A percentile compares a stretch with the other conserved stretches of the same genome.
Evolutionary conservation across 345 rosid genomes (phyloP).

Genomic region (Ceriops zippeliana): DNA sequence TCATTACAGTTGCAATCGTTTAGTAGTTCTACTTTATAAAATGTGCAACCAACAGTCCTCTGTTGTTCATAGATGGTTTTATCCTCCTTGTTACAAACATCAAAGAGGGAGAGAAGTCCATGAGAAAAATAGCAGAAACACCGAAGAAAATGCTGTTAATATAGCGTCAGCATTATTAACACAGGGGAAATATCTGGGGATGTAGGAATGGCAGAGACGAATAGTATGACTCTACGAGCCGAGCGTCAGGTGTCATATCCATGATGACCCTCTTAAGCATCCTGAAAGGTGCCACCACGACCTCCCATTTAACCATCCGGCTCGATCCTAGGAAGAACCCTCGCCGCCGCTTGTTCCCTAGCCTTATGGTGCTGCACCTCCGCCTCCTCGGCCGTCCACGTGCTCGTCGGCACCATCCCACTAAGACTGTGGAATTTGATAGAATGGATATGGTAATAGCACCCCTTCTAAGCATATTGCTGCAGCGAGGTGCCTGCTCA

Average conservation of each 20-base stretch:
- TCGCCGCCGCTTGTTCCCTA: conserved; percentile 61
- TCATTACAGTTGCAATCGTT: no score
- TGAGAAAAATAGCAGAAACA: background rate
- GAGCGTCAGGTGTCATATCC: conserved; percentile 47
- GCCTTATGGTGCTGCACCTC: conserved; percentile 46
- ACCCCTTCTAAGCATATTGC: conserved; percentile 27
- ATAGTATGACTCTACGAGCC: conserved; percentile 40
- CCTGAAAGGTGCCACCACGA: conserved; percentile 47
- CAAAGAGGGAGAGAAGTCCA: no score
- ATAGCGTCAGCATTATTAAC: conserved; percentile 41
- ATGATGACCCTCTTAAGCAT: conserved; percentile 56
- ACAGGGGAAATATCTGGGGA: conserved; percentile 70
- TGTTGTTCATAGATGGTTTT: no score
- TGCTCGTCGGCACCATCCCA: conserved; percentile 47
- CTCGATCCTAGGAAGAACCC: conserved; percentile 61
- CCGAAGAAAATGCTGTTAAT: background rate
- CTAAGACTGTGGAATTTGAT: conserved; percentile 32
- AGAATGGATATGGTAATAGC: conserved; percentile 24
- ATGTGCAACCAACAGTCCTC: no score
- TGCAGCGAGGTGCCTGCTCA: no score
- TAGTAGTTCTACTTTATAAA: no score
- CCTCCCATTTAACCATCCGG: conserved; percentile 63
- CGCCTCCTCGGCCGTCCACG: conserved; percentile 48
- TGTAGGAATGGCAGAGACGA: conserved; percentile 64
- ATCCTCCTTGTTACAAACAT: no score